Conservation (phyloP, 306 rosid species). For the Begonia masoniana region DNA sequence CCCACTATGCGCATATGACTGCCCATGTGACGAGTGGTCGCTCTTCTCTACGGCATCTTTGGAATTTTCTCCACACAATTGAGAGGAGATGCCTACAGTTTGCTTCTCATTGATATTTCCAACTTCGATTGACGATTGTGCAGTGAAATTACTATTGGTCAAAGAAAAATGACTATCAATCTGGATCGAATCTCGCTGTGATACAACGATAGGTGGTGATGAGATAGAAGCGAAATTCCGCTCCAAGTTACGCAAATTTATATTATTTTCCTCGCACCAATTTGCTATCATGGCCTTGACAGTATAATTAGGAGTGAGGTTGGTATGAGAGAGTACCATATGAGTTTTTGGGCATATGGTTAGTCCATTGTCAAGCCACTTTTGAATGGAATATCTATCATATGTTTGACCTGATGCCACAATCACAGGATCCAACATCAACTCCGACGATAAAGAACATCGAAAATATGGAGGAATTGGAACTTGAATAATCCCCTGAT, state of each 20-base stretch:
- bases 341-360: slow-evolving; percentile 77
- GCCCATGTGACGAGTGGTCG: slow-evolving; percentile 42
- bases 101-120: slow-evolving; percentile 41
- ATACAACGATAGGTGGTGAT: neutral
- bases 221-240: slow-evolving; percentile 6
- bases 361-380: slow-evolving; percentile 75
- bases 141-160: slow-evolving; percentile 33
- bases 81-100: slow-evolving; percentile 25
- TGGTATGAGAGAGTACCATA: slow-evolving; percentile 53
- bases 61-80: slow-evolving; percentile 26
- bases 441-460: slow-evolving; percentile 78
- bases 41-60: slow-evolving; percentile 29
- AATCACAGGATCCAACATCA: slow-evolving; percentile 85
- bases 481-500: slow-evolving; percentile 35
- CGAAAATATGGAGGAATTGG: slow-evolving; percentile 65
- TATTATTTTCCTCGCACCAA: slow-evolving; percentile 82
- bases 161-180: slow-evolving; percentile 25
- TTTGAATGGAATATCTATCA: slow-evolving; percentile 63
- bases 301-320: slow-evolving; percentile 71
- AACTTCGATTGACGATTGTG: slow-evolving; percentile 42
- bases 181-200: slow-evolving; percentile 24
- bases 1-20: slow-evolving; percentile 53
- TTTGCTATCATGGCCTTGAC: slow-evolving; percentile 81
- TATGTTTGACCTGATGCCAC: slow-evolving; percentile 96
- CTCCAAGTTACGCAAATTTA: slow-evolving; percentile 23